A percentile compares a stretch with the other conserved stretches of the same genome.
phyloP scores from a whole-genome alignment of 2,329 filamentous ascomycete genomes.

The Zopfia rhizophila region DNA sequence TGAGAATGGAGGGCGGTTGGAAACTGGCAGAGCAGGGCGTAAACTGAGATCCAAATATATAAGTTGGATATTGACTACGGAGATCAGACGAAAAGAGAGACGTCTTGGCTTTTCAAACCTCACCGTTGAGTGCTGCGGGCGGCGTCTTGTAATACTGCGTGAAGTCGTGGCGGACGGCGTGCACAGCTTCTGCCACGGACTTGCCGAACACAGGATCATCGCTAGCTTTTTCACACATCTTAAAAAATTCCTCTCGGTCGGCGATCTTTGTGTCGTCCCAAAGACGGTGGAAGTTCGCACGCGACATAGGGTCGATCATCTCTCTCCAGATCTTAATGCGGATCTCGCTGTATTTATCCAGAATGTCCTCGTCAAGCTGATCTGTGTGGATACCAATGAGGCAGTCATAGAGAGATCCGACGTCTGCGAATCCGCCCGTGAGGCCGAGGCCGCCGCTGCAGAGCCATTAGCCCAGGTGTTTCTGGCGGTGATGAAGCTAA shows the following conservation, averaged over 20 bases:
- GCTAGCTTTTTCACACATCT: slow-evolving; percentile 42
- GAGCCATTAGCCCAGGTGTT: slow-evolving; percentile 13
- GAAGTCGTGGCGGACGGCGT: slow-evolving; percentile 45
- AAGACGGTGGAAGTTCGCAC: slow-evolving; percentile 53
- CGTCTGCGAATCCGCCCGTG: slow-evolving; percentile 72
- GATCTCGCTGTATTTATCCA: slow-evolving; percentile 47
- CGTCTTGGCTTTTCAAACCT: too few species aligned
- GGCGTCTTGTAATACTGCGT: slow-evolving; percentile 50
- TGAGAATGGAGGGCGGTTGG: too few species aligned
- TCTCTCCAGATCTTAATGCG: slow-evolving; percentile 47
- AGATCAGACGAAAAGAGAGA: too few species aligned
- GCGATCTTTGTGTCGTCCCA: slow-evolving; percentile 40
- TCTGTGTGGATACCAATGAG: slow-evolving; percentile 53
- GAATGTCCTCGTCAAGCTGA: slow-evolving; percentile 45
- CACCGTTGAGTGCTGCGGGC: too few species aligned
- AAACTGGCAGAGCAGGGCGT: too few species aligned
- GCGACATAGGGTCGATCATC: slow-evolving; percentile 49
- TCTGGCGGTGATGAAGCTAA: slow-evolving; percentile 11
- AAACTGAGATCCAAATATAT: too few species aligned
- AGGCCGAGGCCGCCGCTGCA: slow-evolving; percentile 67
- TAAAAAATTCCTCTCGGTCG: slow-evolving; percentile 46
- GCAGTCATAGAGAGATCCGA: slow-evolving; percentile 70
- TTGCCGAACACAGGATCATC: slow-evolving; percentile 43
- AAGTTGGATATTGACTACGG: too few species aligned
- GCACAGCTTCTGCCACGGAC: slow-evolving; percentile 34